Conservation (phyloP, 2,329 filamentous ascomycete species). For the Xylaria sp. region DNA sequence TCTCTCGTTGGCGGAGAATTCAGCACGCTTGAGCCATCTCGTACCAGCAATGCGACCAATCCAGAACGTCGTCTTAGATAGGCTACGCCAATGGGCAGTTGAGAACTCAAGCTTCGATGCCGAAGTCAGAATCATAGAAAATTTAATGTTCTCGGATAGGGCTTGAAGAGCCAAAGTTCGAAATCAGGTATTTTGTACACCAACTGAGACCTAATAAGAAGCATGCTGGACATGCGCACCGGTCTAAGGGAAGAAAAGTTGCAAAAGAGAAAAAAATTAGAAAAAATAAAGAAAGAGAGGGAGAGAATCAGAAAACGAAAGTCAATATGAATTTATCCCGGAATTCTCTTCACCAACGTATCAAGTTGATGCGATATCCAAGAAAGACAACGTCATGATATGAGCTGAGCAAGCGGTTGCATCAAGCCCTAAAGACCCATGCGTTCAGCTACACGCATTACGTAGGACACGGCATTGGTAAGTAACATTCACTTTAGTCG, state of each 20-base stretch:
- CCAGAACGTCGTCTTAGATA: slow-evolving; percentile 46
- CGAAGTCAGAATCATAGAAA: slow-evolving; percentile 45
- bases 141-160: slow-evolving; percentile 42
- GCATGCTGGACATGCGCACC: slow-evolving; percentile 27
- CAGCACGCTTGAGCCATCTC: slow-evolving; percentile 45
- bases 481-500: slow-evolving; percentile 7
- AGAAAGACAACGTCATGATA: slow-evolving; percentile 6
- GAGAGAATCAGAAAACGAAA: not conserved
- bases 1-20: slow-evolving; percentile 50
- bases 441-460: slow-evolving; percentile 13
- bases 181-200: slow-evolving; percentile 13
- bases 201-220: not conserved
- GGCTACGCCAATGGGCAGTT: slow-evolving; percentile 49
- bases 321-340: slow-evolving; percentile 6
- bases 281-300: not conserved
- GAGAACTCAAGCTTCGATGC: slow-evolving; percentile 51
- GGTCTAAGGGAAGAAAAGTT: too few species aligned
- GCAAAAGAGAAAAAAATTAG: too few species aligned
- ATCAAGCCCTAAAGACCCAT: slow-evolving; percentile 27
- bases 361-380: slow-evolving; percentile 14
- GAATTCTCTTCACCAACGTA: not conserved
- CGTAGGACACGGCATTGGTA: slow-evolving; percentile 6
- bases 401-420: slow-evolving; percentile 25
- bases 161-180: slow-evolving; percentile 31
- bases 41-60: slow-evolving; percentile 48